Evolutionary conservation across 2,329 filamentous ascomycete species (phyloP), one percentile per base, ranked within the genome.

Genomic region (Aureobasidium sp.): DNA sequence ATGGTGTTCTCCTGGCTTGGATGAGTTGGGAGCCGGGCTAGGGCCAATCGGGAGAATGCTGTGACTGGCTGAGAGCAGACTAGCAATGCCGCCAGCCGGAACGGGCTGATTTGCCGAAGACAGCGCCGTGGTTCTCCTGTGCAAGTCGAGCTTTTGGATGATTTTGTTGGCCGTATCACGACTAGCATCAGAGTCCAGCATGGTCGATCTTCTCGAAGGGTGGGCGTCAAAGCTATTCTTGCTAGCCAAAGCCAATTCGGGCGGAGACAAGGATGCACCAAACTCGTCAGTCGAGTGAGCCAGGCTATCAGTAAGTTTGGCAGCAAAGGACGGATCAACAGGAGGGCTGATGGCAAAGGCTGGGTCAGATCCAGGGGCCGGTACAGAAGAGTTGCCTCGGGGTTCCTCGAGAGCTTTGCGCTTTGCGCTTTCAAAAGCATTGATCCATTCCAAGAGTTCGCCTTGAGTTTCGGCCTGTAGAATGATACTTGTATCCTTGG

Each of bases 311-410:
- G 85, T 78, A 7, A 81, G 78, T 69, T 89, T 92, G 21, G 90
- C 90, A 4, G 93, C 91, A 70, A 97, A 96, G 70, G 97, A 93
- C 0, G 91, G 89, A 6, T 92, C 86, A 31, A 88, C 85, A 15
- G 94, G 90, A 9, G 91, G 88, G 3, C 89, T 94, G 65, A 99
- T 95, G 7, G 92, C 88, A 74, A 97, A 99, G 13, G 94, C 94
- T 57, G 92, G 86, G 67, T 85, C 83, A 45, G 80, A 76, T 27
- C 76, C 73, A 4, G 73, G 73, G n/a, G 74, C 74, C 17, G 74
- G 67, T 17, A 73, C 72, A 5, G 75, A 68, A 29, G 70, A 66
- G 40, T 79, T 77, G 63, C 79, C 82, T 15, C 78, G 77, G 3
- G 83, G 83, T 65, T 84, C 87, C 70, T 97, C 90, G 50, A 99